Evolutionary conservation across 2,329 filamentous ascomycete genomes (phyloP), one percentile per base, ranked within the genome.

Genomic region (Geosmithia putterillii): DNA sequence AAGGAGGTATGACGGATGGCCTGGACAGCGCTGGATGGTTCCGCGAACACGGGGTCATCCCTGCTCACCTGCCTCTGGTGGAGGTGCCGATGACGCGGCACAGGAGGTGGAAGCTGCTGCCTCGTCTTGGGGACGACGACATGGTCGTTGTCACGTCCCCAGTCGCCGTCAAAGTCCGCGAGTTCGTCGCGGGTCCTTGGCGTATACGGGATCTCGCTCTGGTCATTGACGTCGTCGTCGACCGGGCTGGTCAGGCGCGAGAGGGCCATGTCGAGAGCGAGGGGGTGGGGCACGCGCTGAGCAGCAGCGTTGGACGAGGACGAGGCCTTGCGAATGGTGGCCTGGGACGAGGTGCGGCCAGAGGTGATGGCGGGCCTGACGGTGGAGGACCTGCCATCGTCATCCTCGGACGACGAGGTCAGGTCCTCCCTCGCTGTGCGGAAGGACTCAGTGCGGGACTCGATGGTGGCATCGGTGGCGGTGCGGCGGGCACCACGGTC

Each of bases 371-470:
- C 45, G n/a, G 61, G 62, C 21, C 65, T 61, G 20, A 67, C 28
- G 10, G 28, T 50, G 3, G 67, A 67, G 14, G 64, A 61, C 44
- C 54, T 64, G 36, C 57, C 59, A 45, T 70, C 66, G 46, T 74
- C 71, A 43, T 83, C 79, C 23, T 78, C 76, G 28, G 28, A 12
- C 18, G 81, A 82, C 1, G 75, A 76, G 17, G 70, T 70, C 1
- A 74, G 71, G 38, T 74, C 73, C 59, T 88, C 83, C 35, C 67
- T 70, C 4, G 83, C 83, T 2, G 84, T 88, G 50, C 66, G 79
- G 54, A 86, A 88, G 1, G 83, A 87, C 43, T 81, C 79, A 19
- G 79, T 71, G 35, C 72, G 72, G n/a, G 74, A 79, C 42, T 76
- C 80, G 2, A 67, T 69, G 7, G 70, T 32, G 28, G 28, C 15